phyloP scores from a whole-genome alignment of 371 early-diverging fungal species.

The Circinella umbellata region DNA sequence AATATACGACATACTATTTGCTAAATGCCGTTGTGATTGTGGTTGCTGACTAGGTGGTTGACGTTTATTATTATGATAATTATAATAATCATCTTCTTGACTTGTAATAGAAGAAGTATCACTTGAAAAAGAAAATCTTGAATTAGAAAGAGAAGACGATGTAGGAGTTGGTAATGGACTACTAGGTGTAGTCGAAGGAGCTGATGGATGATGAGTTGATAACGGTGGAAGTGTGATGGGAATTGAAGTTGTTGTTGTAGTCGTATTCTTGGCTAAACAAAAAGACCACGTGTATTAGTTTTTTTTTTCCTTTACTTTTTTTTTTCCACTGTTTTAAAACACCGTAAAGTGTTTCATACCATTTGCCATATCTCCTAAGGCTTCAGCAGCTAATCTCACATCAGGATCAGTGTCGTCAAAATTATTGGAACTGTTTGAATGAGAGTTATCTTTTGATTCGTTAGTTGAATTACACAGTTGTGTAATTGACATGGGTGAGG shows the following conservation, averaged over 20 bases:
- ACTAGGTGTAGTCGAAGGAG: conserved; percentile 36
- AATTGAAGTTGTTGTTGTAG: not conserved
- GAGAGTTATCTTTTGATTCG: conserved; percentile 8
- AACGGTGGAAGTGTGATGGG: conserved; percentile 25
- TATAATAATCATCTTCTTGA: conserved; percentile 15
- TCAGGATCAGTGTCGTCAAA: conserved; percentile 47
- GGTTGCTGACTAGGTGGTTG: conserved; percentile 5
- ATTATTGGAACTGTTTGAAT: not conserved
- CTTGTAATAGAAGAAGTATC: conserved; percentile 14
- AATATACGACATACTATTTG: conserved; percentile 73
- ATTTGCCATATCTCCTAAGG: conserved; percentile 60
- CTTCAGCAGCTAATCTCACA: conserved; percentile 67
- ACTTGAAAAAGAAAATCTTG: conserved; percentile 31
- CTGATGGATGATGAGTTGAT: conserved; percentile 19
- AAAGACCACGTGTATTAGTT: conserved; percentile 16
- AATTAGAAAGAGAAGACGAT: conserved; percentile 23
- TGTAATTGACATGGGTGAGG: conserved; percentile 37
- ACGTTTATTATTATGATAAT: conserved; percentile 1
- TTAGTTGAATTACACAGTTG: conserved; percentile 31
- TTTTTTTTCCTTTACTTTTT: not conserved
- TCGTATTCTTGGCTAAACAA: not conserved
- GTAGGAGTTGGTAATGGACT: conserved; percentile 35
- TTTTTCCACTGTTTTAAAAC: not conserved
- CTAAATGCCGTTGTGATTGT: conserved; percentile 49
- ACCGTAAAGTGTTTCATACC: conserved; percentile 19